These are phyloP conservation scores for Eucalyptus camaldulensis DNA, from an alignment of 345 rosid genomes.

Conservation along the genomic window DNA sequence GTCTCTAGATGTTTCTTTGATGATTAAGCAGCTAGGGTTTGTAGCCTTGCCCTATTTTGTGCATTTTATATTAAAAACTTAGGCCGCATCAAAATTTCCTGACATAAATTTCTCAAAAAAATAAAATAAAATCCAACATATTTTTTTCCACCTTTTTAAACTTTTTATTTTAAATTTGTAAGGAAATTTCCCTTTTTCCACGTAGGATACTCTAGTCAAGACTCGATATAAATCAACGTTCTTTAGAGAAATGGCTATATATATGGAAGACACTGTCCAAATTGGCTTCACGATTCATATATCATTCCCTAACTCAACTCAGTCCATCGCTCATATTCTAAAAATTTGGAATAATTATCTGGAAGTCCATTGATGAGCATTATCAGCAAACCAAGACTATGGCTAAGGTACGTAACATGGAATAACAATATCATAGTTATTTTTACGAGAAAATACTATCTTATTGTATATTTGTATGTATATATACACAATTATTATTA, in stretches of 20 bases:
- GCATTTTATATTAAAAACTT: too few species aligned
- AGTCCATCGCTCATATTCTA: not conserved
- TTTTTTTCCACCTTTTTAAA: not conserved
- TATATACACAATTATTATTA: too few species aligned
- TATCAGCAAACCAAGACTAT: not conserved
- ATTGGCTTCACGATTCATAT: not conserved
- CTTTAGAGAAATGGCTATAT: too few species aligned
- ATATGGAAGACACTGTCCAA: not conserved
- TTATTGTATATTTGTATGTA: too few species aligned
- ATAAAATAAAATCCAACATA: too few species aligned
- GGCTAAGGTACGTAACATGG: not conserved
- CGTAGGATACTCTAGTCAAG: rapidly evolving
- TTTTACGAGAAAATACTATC: too few species aligned
- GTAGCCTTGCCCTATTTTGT: too few species aligned
- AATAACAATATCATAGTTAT: too few species aligned
- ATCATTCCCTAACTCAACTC: not conserved
- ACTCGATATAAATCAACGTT: rapidly evolving
- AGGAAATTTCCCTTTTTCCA: not conserved
- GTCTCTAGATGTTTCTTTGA: too few species aligned
- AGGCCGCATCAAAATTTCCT: rapidly evolving
- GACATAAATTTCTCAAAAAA: not conserved
- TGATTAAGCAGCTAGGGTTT: too few species aligned
- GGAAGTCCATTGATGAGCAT: not conserved
- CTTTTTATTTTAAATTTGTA: too few species aligned
- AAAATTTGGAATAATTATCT: not conserved